phyloP scores from a whole-genome alignment of 306 rosid genomes.

The Chamaecrista fasciculata region DNA sequence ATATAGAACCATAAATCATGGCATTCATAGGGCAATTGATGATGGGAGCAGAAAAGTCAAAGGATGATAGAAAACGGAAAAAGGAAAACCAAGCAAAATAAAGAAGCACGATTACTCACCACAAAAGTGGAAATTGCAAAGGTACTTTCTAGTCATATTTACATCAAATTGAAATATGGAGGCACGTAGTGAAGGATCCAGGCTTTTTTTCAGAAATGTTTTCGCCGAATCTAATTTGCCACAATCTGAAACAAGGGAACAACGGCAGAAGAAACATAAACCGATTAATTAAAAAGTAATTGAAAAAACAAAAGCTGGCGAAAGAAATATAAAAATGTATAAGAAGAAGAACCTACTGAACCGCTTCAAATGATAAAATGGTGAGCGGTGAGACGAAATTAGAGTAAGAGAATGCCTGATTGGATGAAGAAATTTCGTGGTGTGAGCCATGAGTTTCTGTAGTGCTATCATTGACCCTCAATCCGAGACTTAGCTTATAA shows the following conservation, averaged over 20 bases:
- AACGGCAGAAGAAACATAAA: neutral
- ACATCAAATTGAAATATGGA: slow-evolving; percentile 23
- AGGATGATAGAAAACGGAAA: no score
- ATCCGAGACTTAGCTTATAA: neutral
- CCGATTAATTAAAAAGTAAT: neutral
- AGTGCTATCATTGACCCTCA: neutral
- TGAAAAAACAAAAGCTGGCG: neutral
- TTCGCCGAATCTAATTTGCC: slow-evolving; percentile 28
- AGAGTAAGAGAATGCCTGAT: slow-evolving; percentile 24
- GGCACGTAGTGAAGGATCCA: slow-evolving; percentile 34
- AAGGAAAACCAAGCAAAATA: neutral
- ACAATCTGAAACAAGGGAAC: slow-evolving; percentile 31
- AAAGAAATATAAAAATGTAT: neutral
- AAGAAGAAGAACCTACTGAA: slow-evolving; percentile 25
- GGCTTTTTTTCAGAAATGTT: slow-evolving; percentile 28
- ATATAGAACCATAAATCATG: neutral
- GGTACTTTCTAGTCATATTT: slow-evolving; percentile 23
- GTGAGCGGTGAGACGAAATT: slow-evolving; percentile 18
- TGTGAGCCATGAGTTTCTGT: slow-evolving; percentile 22
- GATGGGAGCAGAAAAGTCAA: neutral
- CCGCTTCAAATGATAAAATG: slow-evolving; percentile 25
- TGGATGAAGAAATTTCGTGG: slow-evolving; percentile 32
- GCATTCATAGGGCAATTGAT: neutral
- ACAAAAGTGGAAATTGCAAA: slow-evolving; percentile 32
- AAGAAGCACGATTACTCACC: slow-evolving; percentile 29